These are phyloP conservation scores for Penicillium sp. DNA, from an alignment of 2,329 filamentous ascomycete species.

Conservation along the genomic window DNA sequence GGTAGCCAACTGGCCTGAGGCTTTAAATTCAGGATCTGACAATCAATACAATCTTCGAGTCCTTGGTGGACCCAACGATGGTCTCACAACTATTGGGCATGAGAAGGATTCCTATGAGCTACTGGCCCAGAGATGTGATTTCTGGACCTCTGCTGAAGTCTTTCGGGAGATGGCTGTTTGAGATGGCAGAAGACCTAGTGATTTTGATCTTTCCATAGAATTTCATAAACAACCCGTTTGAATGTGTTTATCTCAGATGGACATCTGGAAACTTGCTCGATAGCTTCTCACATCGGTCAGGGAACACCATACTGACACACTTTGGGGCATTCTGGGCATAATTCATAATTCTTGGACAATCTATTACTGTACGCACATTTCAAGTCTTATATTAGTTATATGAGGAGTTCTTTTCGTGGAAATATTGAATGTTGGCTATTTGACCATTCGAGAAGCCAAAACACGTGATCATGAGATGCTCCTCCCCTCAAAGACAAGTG, in stretches of 20 bases:
- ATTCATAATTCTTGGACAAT: neutral
- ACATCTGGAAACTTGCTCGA: too few relatives aligned
- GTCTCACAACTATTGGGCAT: neutral
- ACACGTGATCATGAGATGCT: neutral
- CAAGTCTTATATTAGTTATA: neutral
- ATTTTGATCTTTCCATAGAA: neutral
- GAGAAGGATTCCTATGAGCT: slow-evolving; percentile 4
- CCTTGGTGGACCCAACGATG: slow-evolving; percentile 9
- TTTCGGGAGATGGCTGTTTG: slow-evolving; percentile 7
- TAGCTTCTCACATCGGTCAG: too few relatives aligned
- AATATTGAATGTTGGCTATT: too few relatives aligned
- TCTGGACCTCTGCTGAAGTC: slow-evolving; percentile 12
- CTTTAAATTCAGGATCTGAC: neutral
- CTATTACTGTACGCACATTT: neutral
- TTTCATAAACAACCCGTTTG: too few relatives aligned
- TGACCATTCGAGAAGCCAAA: neutral
- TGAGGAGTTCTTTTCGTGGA: neutral
- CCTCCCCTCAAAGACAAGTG: neutral
- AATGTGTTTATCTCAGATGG: too few relatives aligned
- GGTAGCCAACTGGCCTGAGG: slow-evolving; percentile 2
- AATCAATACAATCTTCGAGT: slow-evolving; percentile 2
- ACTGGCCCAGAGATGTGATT: slow-evolving; percentile 9
- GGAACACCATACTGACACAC: too few relatives aligned
- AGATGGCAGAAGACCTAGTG: neutral
- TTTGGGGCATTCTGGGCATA: neutral